A percentile compares a stretch with the other conserved stretches of the same genome.
phyloP scores from a whole-genome alignment of 371 early-diverging fungal species.

The Amoeboaphelidium occidentale region DNA sequence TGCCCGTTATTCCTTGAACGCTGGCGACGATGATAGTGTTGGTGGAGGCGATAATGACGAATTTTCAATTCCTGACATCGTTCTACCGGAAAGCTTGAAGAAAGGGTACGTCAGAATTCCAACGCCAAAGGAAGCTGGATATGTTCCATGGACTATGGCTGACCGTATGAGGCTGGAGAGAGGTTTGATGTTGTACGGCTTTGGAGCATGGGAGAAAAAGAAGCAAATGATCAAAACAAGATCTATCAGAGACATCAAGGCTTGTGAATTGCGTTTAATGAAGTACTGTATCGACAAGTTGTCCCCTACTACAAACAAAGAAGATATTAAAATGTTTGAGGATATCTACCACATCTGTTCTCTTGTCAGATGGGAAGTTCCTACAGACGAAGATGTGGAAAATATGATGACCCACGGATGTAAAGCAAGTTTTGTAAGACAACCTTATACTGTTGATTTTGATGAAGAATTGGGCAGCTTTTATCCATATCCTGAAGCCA shows the following conservation, averaged over 20 bases:
- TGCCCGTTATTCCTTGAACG: conserved; percentile 15
- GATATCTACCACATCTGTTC: neutral
- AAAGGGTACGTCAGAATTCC: no score
- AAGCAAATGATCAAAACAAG: conserved; percentile 25
- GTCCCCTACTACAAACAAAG: neutral
- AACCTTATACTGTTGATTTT: neutral
- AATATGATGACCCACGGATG: neutral
- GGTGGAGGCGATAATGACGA: conserved; percentile 13
- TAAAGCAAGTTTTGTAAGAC: neutral
- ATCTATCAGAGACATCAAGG: conserved; percentile 15
- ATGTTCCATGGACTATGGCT: conserved; percentile 33
- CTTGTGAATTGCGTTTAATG: conserved; percentile 9
- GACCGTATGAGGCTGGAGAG: conserved; percentile 52
- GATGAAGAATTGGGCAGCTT: neutral
- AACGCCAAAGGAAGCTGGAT: neutral
- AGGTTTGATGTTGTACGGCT: conserved; percentile 56
- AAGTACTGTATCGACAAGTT: neutral
- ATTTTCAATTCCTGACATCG: conserved; percentile 3
- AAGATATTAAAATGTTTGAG: neutral
- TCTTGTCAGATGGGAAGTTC: neutral
- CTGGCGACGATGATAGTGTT: conserved; percentile 21
- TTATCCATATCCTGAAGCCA: conserved; percentile 28
- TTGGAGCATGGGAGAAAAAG: conserved; percentile 42
- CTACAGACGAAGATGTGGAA: neutral
- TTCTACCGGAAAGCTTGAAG: conserved; percentile 5